Evolutionary conservation across 345 rosid species (phyloP), one percentile per base, ranked within the genome.

Genomic region (Bruguiera gymnorhiza): DNA sequence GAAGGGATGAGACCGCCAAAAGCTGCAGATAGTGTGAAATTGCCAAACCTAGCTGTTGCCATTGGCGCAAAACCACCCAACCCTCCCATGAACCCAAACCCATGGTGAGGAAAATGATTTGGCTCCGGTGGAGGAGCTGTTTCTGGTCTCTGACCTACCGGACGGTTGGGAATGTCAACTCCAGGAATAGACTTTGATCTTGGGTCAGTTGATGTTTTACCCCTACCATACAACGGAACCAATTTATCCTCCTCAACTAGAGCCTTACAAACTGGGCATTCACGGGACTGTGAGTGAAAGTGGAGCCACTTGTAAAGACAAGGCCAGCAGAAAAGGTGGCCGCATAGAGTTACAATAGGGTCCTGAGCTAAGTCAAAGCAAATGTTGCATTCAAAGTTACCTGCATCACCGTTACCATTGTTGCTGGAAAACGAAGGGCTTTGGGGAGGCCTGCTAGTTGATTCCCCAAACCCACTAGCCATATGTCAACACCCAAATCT

Each of bases 241-340:
- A 96, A 55, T 71, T 92, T 88, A 71, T 92, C 90, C 86, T 96
- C 98, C 78, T 96, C 88, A 23, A 92, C 67, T 0, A 83, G 8
- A 29, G 99, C 98, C 83, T 96, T 92, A 80, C 99, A 96, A 72
- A 96, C 99, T 0, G 98, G 99, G 37, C 99, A 96, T 68, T 92
- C 98, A 24, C 68, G 75, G 1, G 89, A 88, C 15, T 81, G 83
- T 1, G 98, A 92, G 69, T 96, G 99, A 63, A 82, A 68, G 31
- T 88, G 91, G n/a, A 92, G 93, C 99, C 99, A 96, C 78, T 88
- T 93, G 80, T 96, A 96, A 52, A 96, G 90, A 73, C 99, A 96
- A 58, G 99, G 99, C 99, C 99, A 96, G 70, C 98, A 96, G 79
- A 89, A 96, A 65, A 96, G 91, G 80, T 96, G 99, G 46, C 99